phyloP scores from a whole-genome alignment of 2,329 filamentous ascomycete genomes.

The Gnomoniopsis smithogilvyi region DNA sequence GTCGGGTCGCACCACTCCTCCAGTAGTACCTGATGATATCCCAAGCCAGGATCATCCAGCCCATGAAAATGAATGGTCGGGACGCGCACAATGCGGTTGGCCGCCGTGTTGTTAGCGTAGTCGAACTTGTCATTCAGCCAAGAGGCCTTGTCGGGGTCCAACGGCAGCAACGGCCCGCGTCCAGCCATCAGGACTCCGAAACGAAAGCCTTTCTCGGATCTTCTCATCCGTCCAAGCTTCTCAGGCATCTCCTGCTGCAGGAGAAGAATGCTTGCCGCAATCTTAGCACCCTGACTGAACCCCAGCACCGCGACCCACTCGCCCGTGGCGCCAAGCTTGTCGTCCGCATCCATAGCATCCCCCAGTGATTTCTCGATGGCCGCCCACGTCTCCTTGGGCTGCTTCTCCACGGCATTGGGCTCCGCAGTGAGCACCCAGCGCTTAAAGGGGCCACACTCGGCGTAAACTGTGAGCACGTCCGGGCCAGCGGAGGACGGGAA shows the following conservation, averaged over 20 bases:
- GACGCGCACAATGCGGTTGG: slow-evolving; percentile 46
- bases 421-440: slow-evolving; percentile 27
- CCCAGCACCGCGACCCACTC: slow-evolving; percentile 60
- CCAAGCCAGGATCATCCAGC: slow-evolving; percentile 54
- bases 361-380: slow-evolving; percentile 34
- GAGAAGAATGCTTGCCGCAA: slow-evolving; percentile 57
- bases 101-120: slow-evolving; percentile 37
- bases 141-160: slow-evolving; percentile 15
- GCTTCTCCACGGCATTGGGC: slow-evolving; percentile 14
- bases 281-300: slow-evolving; percentile 65
- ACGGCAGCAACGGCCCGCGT: slow-evolving; percentile 22
- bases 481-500: slow-evolving; percentile 60
- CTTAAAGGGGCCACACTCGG: slow-evolving; percentile 62
- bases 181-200: slow-evolving; percentile 34
- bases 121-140: slow-evolving; percentile 39
- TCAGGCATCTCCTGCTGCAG: slow-evolving; percentile 52
- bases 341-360: slow-evolving; percentile 50
- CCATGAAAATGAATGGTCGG: slow-evolving; percentile 71
- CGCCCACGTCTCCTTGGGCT: slow-evolving; percentile 24
- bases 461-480: slow-evolving; percentile 63
- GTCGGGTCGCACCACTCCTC: slow-evolving; percentile 57
- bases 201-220: slow-evolving; percentile 24
- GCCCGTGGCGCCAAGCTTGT: slow-evolving; percentile 47
- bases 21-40: slow-evolving; percentile 54
- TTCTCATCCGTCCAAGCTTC: slow-evolving; percentile 19